Conservation (phyloP, 257 asterid genomes). For the Linaria vulgaris region DNA sequence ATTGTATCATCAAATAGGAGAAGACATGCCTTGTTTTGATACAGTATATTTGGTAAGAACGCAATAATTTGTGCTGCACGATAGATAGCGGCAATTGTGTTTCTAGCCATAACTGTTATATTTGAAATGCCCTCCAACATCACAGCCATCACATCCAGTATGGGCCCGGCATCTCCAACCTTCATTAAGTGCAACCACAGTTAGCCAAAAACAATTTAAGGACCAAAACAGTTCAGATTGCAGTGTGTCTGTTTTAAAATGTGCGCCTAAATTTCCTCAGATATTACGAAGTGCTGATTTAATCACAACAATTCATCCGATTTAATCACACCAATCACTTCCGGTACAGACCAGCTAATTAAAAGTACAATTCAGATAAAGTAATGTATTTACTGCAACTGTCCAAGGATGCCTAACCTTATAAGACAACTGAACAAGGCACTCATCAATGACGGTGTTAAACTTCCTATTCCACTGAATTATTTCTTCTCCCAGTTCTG, state of each 20-base stretch:
- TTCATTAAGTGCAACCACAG: constrained; percentile 25
- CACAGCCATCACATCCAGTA: constrained; percentile 78
- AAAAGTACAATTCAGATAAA: constrained; percentile 8
- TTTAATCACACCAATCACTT: constrained; percentile 21
- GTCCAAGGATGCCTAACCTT: constrained; percentile 47
- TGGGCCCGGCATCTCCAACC: constrained; percentile 84
- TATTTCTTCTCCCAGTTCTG: constrained; percentile 60
- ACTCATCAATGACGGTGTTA: constrained; percentile 53
- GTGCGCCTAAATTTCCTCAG: constrained; percentile 8
- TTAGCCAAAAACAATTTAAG: too few relatives aligned
- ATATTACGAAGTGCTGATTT: constrained; percentile 11
- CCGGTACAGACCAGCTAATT: constrained; percentile 17
- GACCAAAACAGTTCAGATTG: not conserved
- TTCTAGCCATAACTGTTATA: constrained; percentile 66
- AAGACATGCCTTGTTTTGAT: constrained; percentile 59
- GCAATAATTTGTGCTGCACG: constrained; percentile 70
- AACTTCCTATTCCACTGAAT: constrained; percentile 58
- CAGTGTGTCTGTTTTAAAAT: constrained; percentile 1
- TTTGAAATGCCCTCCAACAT: constrained; percentile 72
- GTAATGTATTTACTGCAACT: constrained; percentile 10
- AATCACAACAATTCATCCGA: too few relatives aligned
- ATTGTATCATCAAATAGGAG: constrained; percentile 23
- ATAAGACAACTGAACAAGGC: constrained; percentile 64
- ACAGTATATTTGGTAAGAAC: constrained; percentile 51
- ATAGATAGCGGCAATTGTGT: constrained; percentile 59